Evolutionary conservation across 768 basidiomycete genomes (phyloP).

Genomic region (Lactarius vividus): DNA sequence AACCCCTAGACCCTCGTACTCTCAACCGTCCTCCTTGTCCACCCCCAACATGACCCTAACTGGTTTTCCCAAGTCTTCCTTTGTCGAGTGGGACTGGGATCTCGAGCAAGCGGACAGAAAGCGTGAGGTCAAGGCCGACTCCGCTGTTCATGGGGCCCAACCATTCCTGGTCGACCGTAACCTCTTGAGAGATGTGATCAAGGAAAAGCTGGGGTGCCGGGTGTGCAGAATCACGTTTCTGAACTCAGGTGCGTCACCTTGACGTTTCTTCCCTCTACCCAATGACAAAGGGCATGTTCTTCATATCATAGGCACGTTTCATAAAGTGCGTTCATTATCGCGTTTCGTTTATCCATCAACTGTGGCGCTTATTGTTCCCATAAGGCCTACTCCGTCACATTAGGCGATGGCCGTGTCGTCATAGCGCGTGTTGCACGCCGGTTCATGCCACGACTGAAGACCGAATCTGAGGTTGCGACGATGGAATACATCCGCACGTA

Average conservation of each 20-base stretch:
- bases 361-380: slow-evolving; percentile 10
- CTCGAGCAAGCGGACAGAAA: slow-evolving; percentile 68
- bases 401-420: slow-evolving; percentile 57
- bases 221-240: slow-evolving; percentile 73
- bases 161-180: slow-evolving; percentile 76
- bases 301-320: slow-evolving; percentile 64
- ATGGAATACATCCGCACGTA: slow-evolving; percentile 74
- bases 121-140: slow-evolving; percentile 62
- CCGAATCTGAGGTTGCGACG: slow-evolving; percentile 83
- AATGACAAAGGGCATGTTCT: slow-evolving; percentile 14
- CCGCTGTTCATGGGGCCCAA: slow-evolving; percentile 54
- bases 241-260: slow-evolving; percentile 57
- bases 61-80: not conserved
- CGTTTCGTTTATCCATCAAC: slow-evolving; percentile 19
- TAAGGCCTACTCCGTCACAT: slow-evolving; percentile 74
- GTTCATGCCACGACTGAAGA: slow-evolving; percentile 85
- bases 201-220: slow-evolving; percentile 61
- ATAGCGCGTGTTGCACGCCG: slow-evolving; percentile 80
- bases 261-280: slow-evolving; percentile 24
- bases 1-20: slow-evolving; percentile 7
- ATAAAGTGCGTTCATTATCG: slow-evolving; percentile 52
- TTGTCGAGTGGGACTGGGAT: slow-evolving; percentile 66
- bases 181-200: slow-evolving; percentile 72
- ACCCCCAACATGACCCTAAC: slow-evolving; percentile 6
- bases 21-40: not conserved